Base-by-base conservation (phyloP, 257 asterid genomes). In the Salvia hispanica region DNA sequence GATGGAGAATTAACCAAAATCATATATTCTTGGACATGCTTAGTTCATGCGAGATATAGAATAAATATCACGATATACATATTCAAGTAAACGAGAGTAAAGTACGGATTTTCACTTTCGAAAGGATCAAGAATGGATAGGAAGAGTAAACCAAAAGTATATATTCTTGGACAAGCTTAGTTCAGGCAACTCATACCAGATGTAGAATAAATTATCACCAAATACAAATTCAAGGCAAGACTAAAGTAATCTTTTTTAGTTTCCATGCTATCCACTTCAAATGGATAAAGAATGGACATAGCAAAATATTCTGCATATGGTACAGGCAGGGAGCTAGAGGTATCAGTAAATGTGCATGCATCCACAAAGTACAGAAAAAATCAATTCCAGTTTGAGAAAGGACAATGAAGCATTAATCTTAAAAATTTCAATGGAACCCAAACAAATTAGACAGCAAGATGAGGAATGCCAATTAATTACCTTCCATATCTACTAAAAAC, bases 401-500 rank as follows among this genome's bases (percentile, higher is more conserved):
- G 7, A n/a, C 8, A 5, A 67, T 9, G 39, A 14, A 7, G 37
- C 18, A 9, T 12, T 45, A 21, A 37, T 13, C 64, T 55, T 28
- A 18, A 58, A 34, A 52, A 45, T 34, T 6, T 58, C 44, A 15
- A 6, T 11, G 14, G 67, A 18, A 18, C 21, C 21, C 21, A 18
- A 18, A 18, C 21, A 18, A 18, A 18, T 18, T 18, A 18, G 21
- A 18, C 21, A 18, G 21, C 21, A 18, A 18, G 21, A 18, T 18
- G 21, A 18, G 21, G 21, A 18, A 18, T 0, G 16, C 18, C 25
- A 5, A 15, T 13, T 6, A 40, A 25, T 64, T 88, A 92, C 98
- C 98, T 93, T 69, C 98, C 99, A 78, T 91, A 94, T 91, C 87
- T 82, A 66, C 95, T 74, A 76, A 94, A 94, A 11, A 87, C 58